Percentiles rank a stretch among this genome's conserved stretches.
Conservation (phyloP, 2,329 filamentous ascomycete genomes). For the Rutstroemia sp. region DNA sequence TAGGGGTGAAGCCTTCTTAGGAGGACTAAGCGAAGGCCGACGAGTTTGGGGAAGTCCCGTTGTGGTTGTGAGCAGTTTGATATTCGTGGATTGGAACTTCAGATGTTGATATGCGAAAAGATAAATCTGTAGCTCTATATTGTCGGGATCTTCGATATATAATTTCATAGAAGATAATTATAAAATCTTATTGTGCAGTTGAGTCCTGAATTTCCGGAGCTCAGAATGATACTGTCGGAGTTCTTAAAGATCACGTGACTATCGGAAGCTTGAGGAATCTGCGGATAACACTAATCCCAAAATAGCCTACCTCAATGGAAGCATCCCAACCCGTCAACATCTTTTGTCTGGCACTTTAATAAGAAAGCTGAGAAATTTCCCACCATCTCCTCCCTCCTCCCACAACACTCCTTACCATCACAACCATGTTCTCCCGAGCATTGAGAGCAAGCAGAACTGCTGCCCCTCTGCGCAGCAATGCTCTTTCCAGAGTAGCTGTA, state of each 20-base stretch:
- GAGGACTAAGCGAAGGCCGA: no score
- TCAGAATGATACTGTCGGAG: no score
- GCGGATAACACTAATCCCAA: neutral
- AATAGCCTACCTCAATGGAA: slow-evolving; percentile 7
- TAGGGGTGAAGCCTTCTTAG: no score
- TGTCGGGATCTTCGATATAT: no score
- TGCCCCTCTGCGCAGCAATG: slow-evolving; percentile 44
- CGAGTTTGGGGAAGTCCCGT: no score
- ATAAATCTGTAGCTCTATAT: no score
- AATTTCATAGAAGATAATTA: no score
- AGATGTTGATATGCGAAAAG: no score
- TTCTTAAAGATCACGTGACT: neutral
- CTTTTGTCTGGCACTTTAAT: slow-evolving; percentile 6
- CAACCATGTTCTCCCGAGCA: slow-evolving; percentile 64
- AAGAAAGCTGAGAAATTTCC: slow-evolving; percentile 8
- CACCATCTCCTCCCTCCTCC: slow-evolving; percentile 7
- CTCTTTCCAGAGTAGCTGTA: slow-evolving; percentile 28
- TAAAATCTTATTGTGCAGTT: no score
- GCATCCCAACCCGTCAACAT: slow-evolving; percentile 10
- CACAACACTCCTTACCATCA: slow-evolving; percentile 10
- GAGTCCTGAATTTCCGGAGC: no score
- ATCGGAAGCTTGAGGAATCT: slow-evolving; percentile 8
- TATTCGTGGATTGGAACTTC: no score
- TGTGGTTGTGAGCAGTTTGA: no score
- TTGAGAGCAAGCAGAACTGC: slow-evolving; percentile 52